Evolutionary conservation across 139 green algal species (phyloP), one percentile per base, ranked within the genome.

Genomic region (Chlorella ohadii): DNA sequence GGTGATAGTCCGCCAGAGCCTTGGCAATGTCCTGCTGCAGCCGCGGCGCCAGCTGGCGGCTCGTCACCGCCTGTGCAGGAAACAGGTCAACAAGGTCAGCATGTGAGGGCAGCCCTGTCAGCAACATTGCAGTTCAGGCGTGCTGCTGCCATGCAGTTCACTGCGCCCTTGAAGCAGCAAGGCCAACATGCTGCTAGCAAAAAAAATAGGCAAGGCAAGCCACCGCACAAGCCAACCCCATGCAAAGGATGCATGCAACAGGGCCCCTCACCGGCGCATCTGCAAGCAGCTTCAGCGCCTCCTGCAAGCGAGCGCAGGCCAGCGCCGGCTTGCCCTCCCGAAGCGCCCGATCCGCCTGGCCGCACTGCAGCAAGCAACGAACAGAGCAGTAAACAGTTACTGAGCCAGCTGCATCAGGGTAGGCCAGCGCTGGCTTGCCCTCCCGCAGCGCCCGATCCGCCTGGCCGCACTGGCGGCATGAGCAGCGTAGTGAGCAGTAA

Each of bases 281-380:
- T 9, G 81, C 39, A 25, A 96, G 87, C 22, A 90, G 78, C 44
- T 83, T 44, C 55, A 93, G 70, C 13, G 93, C 93, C 51, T 93
- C 92, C 74, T 94, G 89, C 82, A 96, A 67, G 6, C 77, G 81
- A 12, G 88, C 82, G 72, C 76, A 90, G 13, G 81, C 89, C 44
- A 85, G 38, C 9, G 85, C 65, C 2, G 79, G 39, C 64, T 86
- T 73, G 66, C 44, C 61, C 38, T 23, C 33, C 31, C 81, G 77
- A 25, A 92, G 79, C 16, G 77, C 83, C 12, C 88, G 67, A 33
- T 85, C 70, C 7, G 92, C 92, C 55, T 93, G 85, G 22, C 86
- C 85, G 41, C 90, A 92, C 76, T 82, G 76, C 76, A n/a, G 57
- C 23, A 15, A 3, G 28, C 20, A 36, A 9, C 1, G 5, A 0